phyloP scores from a whole-genome alignment of 768 basidiomycete genomes.

The Kwoniella dejecticola region DNA sequence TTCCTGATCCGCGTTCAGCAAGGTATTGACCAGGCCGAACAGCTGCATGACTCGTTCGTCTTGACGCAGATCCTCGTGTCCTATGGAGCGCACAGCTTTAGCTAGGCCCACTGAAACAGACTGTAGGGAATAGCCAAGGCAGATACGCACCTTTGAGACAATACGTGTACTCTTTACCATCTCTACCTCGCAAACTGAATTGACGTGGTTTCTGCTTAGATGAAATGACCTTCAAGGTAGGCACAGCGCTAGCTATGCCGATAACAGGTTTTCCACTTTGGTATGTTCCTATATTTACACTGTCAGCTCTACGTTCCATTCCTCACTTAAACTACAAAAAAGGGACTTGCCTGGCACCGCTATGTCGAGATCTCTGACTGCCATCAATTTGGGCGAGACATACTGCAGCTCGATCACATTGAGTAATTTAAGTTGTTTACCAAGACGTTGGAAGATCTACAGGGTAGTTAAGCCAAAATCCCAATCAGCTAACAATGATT shows the following conservation, averaged over 20 bases:
- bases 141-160: constrained; percentile 72
- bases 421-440: constrained; percentile 86
- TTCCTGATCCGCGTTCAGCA: constrained; percentile 86
- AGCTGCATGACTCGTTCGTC: constrained; percentile 99
- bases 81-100: constrained; percentile 57
- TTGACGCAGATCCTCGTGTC: constrained; percentile 97
- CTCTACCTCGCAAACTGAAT: constrained; percentile 80
- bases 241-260: constrained; percentile 77
- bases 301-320: background rate
- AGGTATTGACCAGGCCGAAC: constrained; percentile 92
- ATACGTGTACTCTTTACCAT: constrained; percentile 92
- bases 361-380: constrained; percentile 83
- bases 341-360: constrained; percentile 81
- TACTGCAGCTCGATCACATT: constrained; percentile 93
- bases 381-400: constrained; percentile 87
- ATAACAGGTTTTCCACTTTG: constrained; percentile 82
- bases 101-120: background rate
- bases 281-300: constrained; percentile 70
- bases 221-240: constrained; percentile 87
- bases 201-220: constrained; percentile 96
- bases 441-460: constrained; percentile 92
- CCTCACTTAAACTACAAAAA: background rate
- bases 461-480: background rate
- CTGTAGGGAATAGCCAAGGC: background rate
- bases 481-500: constrained; percentile 3